Base-by-base conservation (phyloP, 2,329 filamentous ascomycete species). In the Pezicula neosporulosa region DNA sequence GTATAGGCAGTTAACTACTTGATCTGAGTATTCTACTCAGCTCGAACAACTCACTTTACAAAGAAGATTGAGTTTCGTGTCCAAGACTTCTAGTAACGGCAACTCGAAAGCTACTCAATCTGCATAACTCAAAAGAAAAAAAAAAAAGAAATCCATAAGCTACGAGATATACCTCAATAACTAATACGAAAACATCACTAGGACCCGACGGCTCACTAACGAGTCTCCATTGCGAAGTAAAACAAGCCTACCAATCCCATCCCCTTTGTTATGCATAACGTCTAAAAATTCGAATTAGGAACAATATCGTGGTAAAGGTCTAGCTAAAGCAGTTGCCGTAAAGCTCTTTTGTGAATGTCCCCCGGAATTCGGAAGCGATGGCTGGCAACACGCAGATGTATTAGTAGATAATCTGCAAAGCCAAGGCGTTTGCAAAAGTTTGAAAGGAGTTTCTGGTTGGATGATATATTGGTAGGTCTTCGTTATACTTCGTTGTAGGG, bases 341-440 rank as follows among this genome's bases (percentile, higher is more conserved):
- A 85, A 78, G 62, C 64, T 89, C 3, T 75, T 89, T 43, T 70
- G 69, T 4, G 75, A 83, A 37, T 71, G 76, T 44, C 69, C 77
- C 33, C 57, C 57, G 3, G 66, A 70, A 0, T 81, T 73, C 44
- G 72, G 71, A 1, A 59, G 72, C 0, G 79, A 80, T 36, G 76
- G 72, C 6, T 81, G 77, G 72, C 77, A 75, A 24, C 77, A 81
- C 53, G 85, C 85, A 2, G 84, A 89, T 65, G 86, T 90, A 0
- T 77, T 80, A 3, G 69, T 75, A 0, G 75, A 77, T 1, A 90
- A 90, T 57, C 52, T 64, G 2, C 76, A 77, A 38, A 89, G 86
- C 60, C 76, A 80, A 45, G 77, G 71, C 0, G 79, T 89, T 35
- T 87, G 83, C 58, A 77, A 68, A 62, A 82, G 82, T 51, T 63